Base-by-base conservation (phyloP, 2,329 filamentous ascomycete genomes). In the Cyphellophora attinorum region DNA sequence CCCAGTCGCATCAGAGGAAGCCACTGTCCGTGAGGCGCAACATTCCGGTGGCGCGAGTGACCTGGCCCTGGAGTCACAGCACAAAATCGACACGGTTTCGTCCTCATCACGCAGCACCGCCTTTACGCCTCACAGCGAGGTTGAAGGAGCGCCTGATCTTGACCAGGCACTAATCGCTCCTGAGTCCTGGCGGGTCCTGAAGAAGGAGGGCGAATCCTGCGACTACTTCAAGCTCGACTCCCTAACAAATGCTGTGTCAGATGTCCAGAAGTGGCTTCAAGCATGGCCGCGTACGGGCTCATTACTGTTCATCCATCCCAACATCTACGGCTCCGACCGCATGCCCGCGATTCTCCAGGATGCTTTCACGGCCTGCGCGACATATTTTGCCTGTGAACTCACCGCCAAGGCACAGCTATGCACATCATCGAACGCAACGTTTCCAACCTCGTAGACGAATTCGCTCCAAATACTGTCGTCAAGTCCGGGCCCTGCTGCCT, bases 221-320 rank as follows among this genome's bases (percentile, higher is more conserved):
- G 21, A 25, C 8, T n/a, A 25, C 8, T 8, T 25, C 8, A 25
- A 25, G 8, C 8, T n/a, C 21, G 8, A 8, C n/a, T 8, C 21
- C n/a, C 21, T 25, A 8, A n/a, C 8, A 25, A 25, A 8, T 8
- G 21, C 21, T n/a, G n/a, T 25, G n/a, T n/a, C n/a, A 8, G 21
- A 25, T 2, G 16, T 52, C 19, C 34, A 46, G 38, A 16, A 23
- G 12, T 56, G 54, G 53, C 37, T 57, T 4, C 17, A 19, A 14
- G 29, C 30, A 2, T 61, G 56, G 56, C 41, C 46, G 15, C 34
- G 36, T 2, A 50, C 45, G 6, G 52, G 55, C 4, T 36, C 41
- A 32, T 55, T 46, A 19, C 48, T 55, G 1, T 54, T 60, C 29
- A 52, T 59, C 6, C 58, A 60, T 37, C 5, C 34, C 0, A 38